phyloP scores from a whole-genome alignment of 768 basidiomycete species.

The Hygrocybe punicea region DNA sequence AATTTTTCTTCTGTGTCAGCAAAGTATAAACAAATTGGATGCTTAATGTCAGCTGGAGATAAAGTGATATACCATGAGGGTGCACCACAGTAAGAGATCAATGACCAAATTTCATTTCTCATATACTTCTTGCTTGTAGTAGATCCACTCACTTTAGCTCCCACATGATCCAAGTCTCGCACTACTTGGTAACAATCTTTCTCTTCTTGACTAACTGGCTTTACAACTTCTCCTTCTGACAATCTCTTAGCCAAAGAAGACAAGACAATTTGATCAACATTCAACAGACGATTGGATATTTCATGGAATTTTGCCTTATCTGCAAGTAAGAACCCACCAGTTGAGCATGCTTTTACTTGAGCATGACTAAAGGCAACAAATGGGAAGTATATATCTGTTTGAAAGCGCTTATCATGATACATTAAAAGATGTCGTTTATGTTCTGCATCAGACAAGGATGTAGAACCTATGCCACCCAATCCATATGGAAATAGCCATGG shows the following conservation, averaged over 20 bases:
- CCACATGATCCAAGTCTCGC: conserved; percentile 34
- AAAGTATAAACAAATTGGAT: conserved; percentile 29
- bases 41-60: too few species aligned
- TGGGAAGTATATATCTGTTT: conserved; percentile 34
- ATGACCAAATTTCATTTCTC: conserved; percentile 16
- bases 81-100: conserved; percentile 16
- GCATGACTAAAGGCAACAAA: conserved; percentile 40
- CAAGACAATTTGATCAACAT: conserved; percentile 22
- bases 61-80: conserved; percentile 21
- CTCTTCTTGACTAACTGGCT: conserved; percentile 29
- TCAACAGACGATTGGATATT: conserved; percentile 20
- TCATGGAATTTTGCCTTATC: conserved; percentile 24
- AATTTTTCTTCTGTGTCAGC: conserved; percentile 18
- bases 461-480: conserved; percentile 27
- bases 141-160: conserved; percentile 29
- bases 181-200: conserved; percentile 34
- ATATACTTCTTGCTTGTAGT: conserved; percentile 21
- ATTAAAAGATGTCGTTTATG: conserved; percentile 28
- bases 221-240: conserved; percentile 21
- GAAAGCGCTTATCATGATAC: conserved; percentile 41
- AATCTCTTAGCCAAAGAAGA: conserved; percentile 18
- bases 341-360: conserved; percentile 32
- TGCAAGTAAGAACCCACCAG: conserved; percentile 27
- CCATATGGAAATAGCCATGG: conserved; percentile 43
- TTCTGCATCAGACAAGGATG: conserved; percentile 11